Conservation (phyloP, 371 early-diverging fungal genomes). For the Syncephalastrum monosporum region DNA sequence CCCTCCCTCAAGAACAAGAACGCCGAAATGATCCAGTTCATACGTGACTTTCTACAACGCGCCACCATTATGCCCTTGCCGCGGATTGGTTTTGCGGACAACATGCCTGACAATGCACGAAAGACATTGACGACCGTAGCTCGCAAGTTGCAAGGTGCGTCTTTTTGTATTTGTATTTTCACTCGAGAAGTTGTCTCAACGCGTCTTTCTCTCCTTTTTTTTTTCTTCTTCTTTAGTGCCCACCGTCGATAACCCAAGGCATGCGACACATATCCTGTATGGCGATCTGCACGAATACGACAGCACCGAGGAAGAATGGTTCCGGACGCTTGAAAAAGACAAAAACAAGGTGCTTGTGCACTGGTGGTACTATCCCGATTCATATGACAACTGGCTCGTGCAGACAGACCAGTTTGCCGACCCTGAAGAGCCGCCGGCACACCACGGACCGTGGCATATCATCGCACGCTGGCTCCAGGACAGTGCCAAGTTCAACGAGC, state of each 20-base stretch:
- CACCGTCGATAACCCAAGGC: conserved; percentile 31
- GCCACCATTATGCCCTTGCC: conserved; percentile 38
- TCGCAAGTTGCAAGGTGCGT: conserved; percentile 50
- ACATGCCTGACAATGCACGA: conserved; percentile 37
- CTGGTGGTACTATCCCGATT: conserved; percentile 85
- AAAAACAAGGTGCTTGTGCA: conserved; percentile 71
- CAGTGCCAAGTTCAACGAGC: conserved; percentile 70
- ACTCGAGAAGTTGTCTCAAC: too few species aligned
- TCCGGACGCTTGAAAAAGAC: conserved; percentile 71
- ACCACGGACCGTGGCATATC: conserved; percentile 69
- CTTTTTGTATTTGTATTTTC: background rate
- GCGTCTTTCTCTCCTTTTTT: background rate
- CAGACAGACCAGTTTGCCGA: conserved; percentile 67
- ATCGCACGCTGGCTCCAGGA: conserved; percentile 76
- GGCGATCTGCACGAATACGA: conserved; percentile 40
- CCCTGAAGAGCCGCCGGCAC: conserved; percentile 66
- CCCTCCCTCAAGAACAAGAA: conserved; percentile 43
- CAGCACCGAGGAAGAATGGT: conserved; percentile 67
- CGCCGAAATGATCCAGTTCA: conserved; percentile 44
- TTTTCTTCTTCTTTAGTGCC: conserved; percentile 26
- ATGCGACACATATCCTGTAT: conserved; percentile 70
- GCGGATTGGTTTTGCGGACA: conserved; percentile 50
- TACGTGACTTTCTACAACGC: conserved; percentile 41
- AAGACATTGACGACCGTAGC: conserved; percentile 40
- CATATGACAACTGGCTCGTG: conserved; percentile 78